Percentiles rank a stretch among this genome's conserved stretches.
Conservation (phyloP, 148 eudicot genomes). For the Nepenthes mirabilis region DNA sequence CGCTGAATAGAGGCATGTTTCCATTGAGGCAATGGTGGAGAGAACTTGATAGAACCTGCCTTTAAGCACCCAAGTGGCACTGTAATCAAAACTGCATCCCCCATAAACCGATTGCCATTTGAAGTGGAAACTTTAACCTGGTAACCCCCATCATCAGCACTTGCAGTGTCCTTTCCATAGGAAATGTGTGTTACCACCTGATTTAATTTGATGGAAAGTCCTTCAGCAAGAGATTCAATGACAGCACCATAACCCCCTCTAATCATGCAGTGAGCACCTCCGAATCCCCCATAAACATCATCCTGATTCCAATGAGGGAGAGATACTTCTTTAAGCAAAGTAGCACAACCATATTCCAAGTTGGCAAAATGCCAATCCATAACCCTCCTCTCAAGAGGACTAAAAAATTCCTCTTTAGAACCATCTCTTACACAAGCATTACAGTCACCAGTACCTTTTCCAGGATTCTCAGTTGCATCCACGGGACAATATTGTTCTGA, state of each 20-base stretch:
- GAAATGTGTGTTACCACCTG: conserved; percentile 68
- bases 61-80: conserved; percentile 96
- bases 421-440: conserved; percentile 12
- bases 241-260: conserved; percentile 94
- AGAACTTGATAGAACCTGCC: conserved; percentile 61
- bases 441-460: conserved; percentile 10
- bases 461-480: conserved; percentile 15
- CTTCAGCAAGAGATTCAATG: conserved; percentile 76
- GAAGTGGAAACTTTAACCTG: conserved; percentile 66
- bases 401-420: conserved; percentile 39
- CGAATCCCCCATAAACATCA: conserved; percentile 98
- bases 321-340: conserved; percentile 79
- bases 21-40: conserved; percentile 90
- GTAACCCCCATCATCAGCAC: conserved; percentile 19
- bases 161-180: conserved; percentile 16
- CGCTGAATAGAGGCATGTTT: conserved; percentile 75
- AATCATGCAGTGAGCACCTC: conserved; percentile 99
- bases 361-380: conserved; percentile 99
- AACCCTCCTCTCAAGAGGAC: conserved; percentile 94
- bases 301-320: conserved; percentile 99
- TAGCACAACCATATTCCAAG: conserved; percentile 98
- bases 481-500: conserved; percentile 12
- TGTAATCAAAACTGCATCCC: conserved; percentile 84
- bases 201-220: conserved; percentile 62
- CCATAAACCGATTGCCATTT: conserved; percentile 52